These are phyloP conservation scores for Chlorella sp. DNA, from an alignment of 139 green algal species.

Conservation along the genomic window DNA sequence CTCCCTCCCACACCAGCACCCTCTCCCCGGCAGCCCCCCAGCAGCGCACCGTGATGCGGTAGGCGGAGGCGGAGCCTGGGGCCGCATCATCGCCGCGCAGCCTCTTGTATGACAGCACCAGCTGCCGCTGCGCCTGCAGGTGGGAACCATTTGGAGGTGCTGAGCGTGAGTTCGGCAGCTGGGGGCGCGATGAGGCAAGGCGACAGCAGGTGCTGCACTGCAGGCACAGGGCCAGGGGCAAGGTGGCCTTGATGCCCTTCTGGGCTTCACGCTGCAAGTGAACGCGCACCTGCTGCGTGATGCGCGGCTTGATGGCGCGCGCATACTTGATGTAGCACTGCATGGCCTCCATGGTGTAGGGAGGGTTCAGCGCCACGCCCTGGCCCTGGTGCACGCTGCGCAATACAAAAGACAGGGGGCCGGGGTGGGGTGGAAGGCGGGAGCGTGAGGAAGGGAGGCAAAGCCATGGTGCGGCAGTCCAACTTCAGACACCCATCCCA, in stretches of 20 bases:
- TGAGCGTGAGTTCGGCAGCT: too few relatives aligned
- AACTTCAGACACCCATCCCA: too few relatives aligned
- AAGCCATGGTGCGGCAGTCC: too few relatives aligned
- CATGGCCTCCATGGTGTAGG: constrained; percentile 89
- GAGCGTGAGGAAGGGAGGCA: constrained; percentile 55
- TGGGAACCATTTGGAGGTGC: too few relatives aligned
- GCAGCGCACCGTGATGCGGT: constrained; percentile 89
- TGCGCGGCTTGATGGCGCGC: constrained; percentile 83
- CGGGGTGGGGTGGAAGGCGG: not conserved
- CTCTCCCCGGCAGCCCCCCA: too few relatives aligned
- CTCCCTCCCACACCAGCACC: too few relatives aligned
- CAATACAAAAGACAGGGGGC: not conserved
- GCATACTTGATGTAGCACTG: constrained; percentile 97
- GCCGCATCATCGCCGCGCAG: constrained; percentile 87
- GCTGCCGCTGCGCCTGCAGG: constrained; percentile 64
- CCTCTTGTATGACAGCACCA: constrained; percentile 90
- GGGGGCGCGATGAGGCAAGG: too few relatives aligned
- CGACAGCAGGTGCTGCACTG: too few relatives aligned
- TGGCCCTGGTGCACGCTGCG: constrained; percentile 29
- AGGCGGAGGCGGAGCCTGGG: constrained; percentile 83
- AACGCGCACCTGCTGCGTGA: constrained; percentile 63
- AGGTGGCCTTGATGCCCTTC: too few relatives aligned
- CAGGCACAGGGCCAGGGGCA: too few relatives aligned
- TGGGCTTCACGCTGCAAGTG: too few relatives aligned
- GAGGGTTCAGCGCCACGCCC: constrained; percentile 51